Percentiles rank a stretch among this genome's conserved stretches.
Conservation (phyloP, 2,329 filamentous ascomycete genomes). For the Hymenoscyphus infarciens region DNA sequence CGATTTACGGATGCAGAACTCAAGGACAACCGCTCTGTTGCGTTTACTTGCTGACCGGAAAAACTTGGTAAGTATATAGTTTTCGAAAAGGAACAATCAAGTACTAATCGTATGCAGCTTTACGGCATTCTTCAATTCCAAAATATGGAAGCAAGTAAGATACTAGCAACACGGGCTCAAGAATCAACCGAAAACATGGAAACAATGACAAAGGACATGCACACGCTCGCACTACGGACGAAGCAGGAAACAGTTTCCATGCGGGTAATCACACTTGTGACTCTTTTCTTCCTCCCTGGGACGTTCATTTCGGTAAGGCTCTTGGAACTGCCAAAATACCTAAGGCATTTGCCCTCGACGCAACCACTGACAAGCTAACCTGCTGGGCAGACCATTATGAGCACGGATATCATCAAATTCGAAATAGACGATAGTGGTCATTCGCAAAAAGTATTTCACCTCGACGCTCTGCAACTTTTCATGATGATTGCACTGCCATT, state of each 20-base stretch:
- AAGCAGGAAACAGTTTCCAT: constrained; percentile 41
- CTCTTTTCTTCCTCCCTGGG: constrained; percentile 41
- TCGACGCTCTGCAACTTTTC: background rate
- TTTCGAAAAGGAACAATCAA: no score
- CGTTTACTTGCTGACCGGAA: constrained; percentile 28
- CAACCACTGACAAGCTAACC: background rate
- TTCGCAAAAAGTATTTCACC: background rate
- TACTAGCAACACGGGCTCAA: constrained; percentile 29
- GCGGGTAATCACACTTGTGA: constrained; percentile 42
- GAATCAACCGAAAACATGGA: constrained; percentile 24
- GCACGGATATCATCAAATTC: background rate
- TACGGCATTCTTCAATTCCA: constrained; percentile 37
- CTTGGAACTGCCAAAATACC: background rate
- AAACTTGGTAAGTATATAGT: no score
- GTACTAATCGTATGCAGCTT: no score
- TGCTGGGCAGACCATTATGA: background rate
- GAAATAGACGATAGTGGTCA: background rate
- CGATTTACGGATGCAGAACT: constrained; percentile 26
- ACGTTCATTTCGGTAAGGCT: constrained; percentile 42
- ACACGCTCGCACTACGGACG: constrained; percentile 37
- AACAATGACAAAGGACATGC: constrained; percentile 32
- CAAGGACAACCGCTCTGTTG: constrained; percentile 24
- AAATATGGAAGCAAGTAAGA: constrained; percentile 34
- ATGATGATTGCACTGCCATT: constrained; percentile 35
- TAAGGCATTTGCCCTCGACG: background rate